Evolutionary conservation across 345 rosid genomes (phyloP).

Genomic region (Camelina neglecta): DNA sequence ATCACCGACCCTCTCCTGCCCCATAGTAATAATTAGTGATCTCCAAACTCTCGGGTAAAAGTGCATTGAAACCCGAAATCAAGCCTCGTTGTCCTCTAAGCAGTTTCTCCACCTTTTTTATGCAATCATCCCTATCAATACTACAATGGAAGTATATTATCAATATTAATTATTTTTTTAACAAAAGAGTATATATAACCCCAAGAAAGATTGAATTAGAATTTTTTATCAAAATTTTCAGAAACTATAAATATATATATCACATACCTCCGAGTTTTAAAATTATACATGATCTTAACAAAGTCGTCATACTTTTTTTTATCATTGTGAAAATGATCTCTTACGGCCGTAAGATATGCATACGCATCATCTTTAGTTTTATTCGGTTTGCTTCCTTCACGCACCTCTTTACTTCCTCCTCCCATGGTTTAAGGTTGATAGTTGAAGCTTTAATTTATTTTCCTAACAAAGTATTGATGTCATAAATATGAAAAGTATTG

Average conservation of each 20-base stretch:
- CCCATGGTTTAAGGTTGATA: background rate
- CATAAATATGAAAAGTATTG: too few species aligned
- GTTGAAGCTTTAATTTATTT: background rate
- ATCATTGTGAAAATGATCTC: background rate
- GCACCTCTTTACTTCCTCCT: too few species aligned
- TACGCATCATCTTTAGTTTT: slow-evolving; percentile 4
- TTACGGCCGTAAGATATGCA: background rate
- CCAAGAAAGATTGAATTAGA: too few species aligned
- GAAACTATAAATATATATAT: background rate
- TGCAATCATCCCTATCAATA: background rate
- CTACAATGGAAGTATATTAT: background rate
- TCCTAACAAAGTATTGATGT: background rate
- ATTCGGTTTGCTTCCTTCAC: background rate
- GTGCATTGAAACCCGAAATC: slow-evolving; percentile 15
- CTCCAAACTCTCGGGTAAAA: slow-evolving; percentile 15
- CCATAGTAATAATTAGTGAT: background rate
- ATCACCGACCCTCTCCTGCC: slow-evolving; percentile 9
- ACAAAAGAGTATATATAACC: background rate
- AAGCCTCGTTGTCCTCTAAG: background rate
- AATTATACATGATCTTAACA: background rate
- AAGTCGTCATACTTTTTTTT: background rate
- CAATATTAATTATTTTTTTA: background rate
- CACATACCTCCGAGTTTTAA: background rate
- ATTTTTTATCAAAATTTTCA: background rate
- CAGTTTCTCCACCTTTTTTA: background rate